A percentile compares a stretch with the other conserved stretches of the same genome.
Evolutionary conservation across 2,329 filamentous ascomycete species (phyloP).

Genomic region (Aspergillus brasiliensis): DNA sequence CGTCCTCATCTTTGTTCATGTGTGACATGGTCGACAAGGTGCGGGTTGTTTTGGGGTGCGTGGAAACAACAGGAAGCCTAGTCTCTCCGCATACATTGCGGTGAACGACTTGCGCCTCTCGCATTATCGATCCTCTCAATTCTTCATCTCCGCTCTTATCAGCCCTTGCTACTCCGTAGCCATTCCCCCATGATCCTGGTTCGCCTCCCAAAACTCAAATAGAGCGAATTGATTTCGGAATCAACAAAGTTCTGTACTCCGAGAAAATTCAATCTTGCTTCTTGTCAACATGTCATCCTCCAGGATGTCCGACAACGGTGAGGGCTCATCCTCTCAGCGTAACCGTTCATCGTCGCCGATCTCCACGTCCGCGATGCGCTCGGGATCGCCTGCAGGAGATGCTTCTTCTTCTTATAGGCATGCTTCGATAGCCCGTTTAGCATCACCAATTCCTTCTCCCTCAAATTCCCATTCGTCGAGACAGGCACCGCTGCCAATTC

Average conservation of each 20-base stretch:
- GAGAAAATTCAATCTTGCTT: not conserved
- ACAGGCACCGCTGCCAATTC: constrained; percentile 46
- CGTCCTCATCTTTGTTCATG: not conserved
- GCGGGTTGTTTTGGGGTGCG: not conserved
- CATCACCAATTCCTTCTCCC: constrained; percentile 57
- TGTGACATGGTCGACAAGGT: not conserved
- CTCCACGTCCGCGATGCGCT: constrained; percentile 33
- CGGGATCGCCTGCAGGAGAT: constrained; percentile 43
- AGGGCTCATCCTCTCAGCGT: constrained; percentile 38
- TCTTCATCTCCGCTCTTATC: not conserved
- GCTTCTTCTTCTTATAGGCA: constrained; percentile 51
- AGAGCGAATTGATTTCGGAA: constrained; percentile 6
- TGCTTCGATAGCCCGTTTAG: constrained; percentile 57
- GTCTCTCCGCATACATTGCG: not conserved
- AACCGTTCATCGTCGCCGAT: constrained; percentile 36
- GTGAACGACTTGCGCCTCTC: not conserved
- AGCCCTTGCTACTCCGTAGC: not conserved
- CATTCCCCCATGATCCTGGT: not conserved
- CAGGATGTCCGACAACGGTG: constrained; percentile 40
- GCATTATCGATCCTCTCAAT: not conserved
- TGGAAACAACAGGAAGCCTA: constrained; percentile 1
- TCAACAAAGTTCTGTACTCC: not conserved
- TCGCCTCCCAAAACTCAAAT: constrained; percentile 7
- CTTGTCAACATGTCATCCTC: constrained; percentile 20
- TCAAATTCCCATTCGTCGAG: constrained; percentile 38